These are phyloP conservation scores for Mortierella sp. DNA, from an alignment of 371 early-diverging fungal species.

Conservation along the genomic window DNA sequence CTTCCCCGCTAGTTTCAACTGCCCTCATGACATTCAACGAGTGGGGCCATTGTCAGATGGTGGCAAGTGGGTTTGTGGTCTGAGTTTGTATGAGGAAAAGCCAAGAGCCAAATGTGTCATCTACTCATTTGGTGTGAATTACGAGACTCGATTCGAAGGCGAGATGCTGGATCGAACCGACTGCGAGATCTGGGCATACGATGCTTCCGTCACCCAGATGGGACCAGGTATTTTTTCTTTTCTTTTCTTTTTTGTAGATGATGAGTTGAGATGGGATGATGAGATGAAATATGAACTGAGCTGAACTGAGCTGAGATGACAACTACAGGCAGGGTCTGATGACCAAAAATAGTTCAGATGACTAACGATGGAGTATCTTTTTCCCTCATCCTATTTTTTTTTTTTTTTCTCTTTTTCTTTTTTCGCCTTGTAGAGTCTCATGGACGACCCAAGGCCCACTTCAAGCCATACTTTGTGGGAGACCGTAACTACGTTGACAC, in stretches of 20 bases:
- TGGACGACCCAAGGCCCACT: slow-evolving; percentile 7
- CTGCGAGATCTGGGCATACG: slow-evolving; percentile 9
- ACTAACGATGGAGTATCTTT: not conserved
- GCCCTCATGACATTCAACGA: slow-evolving; percentile 8
- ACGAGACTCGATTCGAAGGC: slow-evolving; percentile 8
- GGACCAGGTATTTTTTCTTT: slow-evolving; percentile 3
- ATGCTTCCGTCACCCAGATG: slow-evolving; percentile 1
- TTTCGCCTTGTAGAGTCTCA: not conserved
- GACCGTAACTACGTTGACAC: not conserved
- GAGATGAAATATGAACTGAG: too few species aligned
- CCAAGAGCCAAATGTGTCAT: slow-evolving; percentile 1
- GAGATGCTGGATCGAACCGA: slow-evolving; percentile 8
- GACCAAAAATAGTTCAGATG: too few species aligned
- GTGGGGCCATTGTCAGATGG: slow-evolving; percentile 5
- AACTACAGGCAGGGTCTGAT: too few species aligned
- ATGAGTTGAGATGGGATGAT: too few species aligned
- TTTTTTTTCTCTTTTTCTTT: not conserved
- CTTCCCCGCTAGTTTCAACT: slow-evolving; percentile 4
- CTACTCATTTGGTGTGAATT: slow-evolving; percentile 5
- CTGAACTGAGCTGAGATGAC: too few species aligned
- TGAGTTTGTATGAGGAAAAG: slow-evolving; percentile 6
- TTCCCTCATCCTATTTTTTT: not conserved
- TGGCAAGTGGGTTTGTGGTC: slow-evolving; percentile 6
- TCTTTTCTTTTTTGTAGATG: too few species aligned
- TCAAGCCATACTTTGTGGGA: slow-evolving; percentile 10